Evolutionary conservation across 2,329 filamentous ascomycete species (phyloP).

Genomic region (Scolecobasidium constrictum): DNA sequence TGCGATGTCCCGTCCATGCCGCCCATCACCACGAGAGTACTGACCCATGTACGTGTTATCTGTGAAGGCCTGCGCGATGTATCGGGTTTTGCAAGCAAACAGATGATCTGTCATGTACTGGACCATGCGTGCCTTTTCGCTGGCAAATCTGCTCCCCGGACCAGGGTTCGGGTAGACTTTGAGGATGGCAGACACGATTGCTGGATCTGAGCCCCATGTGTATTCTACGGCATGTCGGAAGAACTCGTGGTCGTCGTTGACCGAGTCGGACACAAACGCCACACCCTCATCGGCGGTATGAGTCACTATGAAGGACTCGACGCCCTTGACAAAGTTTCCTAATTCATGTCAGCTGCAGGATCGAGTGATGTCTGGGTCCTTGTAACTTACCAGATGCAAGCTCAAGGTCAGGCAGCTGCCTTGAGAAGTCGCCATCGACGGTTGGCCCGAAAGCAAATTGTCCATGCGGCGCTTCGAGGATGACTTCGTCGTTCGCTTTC

Average conservation of each 20-base stretch:
- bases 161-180: background rate
- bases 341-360: too few relatives aligned
- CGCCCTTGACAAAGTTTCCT: constrained; percentile 6
- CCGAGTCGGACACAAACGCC: background rate
- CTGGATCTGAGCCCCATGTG: constrained; percentile 2
- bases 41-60: constrained; percentile 2
- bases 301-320: constrained; percentile 7
- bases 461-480: constrained; percentile 1
- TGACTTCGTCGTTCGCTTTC: constrained; percentile 1
- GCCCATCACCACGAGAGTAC: constrained; percentile 2
- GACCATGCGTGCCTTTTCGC: background rate
- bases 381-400: constrained; percentile 4
- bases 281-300: constrained; percentile 5
- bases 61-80: background rate
- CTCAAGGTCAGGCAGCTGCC: constrained; percentile 7
- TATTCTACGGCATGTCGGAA: constrained; percentile 5
- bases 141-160: background rate
- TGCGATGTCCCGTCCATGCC: constrained; percentile 4
- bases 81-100: constrained; percentile 6
- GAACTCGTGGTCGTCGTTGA: background rate
- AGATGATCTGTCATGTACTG: background rate
- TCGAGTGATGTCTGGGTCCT: too few relatives aligned
- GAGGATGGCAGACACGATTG: too few relatives aligned
- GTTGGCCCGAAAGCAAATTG: constrained; percentile 7
- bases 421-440: constrained; percentile 3